Evolutionary conservation across 1,284 basidiomycete genomes (phyloP), one percentile per base, ranked within the genome.

Genomic region (Apiotrichum mycotoxinovorans): DNA sequence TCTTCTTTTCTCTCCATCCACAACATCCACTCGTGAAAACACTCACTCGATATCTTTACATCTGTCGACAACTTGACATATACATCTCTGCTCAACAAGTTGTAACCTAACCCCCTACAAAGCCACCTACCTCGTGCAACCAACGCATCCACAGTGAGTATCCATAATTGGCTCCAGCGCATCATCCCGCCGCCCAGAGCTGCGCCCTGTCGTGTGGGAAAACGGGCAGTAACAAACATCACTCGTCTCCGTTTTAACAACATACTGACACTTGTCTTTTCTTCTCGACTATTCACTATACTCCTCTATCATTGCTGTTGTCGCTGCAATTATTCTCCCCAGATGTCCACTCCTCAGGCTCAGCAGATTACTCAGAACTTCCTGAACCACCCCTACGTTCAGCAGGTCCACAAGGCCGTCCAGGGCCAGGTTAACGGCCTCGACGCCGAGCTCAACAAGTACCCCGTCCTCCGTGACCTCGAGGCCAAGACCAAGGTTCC

Each of bases 371-470:
- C 70, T 61, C 86, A 90, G 79, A 76, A 76, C 73, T 70, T 78
- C 59, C 59, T 76, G 49, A 86, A 87, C 74, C 91, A 94, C 81
- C 91, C 91, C 45, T 82, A 86, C 71, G 85, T 88, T 78, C 72
- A 88, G 68, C 88, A 92, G 79, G 88, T 84, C 27, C 83, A 86
- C 77, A 84, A 83, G 77, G 87, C 87, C 80, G 87, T 84, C 57
- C 80, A 82, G 67, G 83, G 85, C 78, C 89, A 92, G 74, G 78
- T 89, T 69, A 80, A 70, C 78, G 85, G 91, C 82, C 88, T 96
- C 75, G 93, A 97, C 82, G 93, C 92, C 79, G 92, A 95, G 93
- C 87, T 98, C 70, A 84, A 87, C 73, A 94, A 91, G 83, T 97
- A 94, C 80, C 89, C 92, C 35, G 81, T 87, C 58, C 81, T 94